Evolutionary conservation across 2,329 filamentous ascomycete species (phyloP), one percentile per base, ranked within the genome.

Genomic region (Botrytis deweyae): DNA sequence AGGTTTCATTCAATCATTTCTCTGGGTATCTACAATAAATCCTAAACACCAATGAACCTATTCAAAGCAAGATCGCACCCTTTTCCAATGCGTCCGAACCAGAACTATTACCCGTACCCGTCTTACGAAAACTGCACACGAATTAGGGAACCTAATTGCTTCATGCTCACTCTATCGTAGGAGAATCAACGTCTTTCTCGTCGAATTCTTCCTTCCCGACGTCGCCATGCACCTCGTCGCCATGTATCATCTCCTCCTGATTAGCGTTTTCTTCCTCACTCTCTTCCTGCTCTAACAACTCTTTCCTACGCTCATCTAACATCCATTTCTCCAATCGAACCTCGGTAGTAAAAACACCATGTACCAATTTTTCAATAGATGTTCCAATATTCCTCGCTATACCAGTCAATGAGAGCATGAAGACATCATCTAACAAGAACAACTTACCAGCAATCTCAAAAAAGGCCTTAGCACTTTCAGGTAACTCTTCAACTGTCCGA

Each of bases 401-500:
- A 22, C 33, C 49, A 61, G 69, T 65, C 66, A 73, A 61, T 62
- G 40, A 68, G 55, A 62, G 20, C n/a, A 22, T 3, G 29, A 42
- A 69, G 36, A 52, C 25, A 10, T 33, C 10, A 20, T 33, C 10
- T 29, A 40, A 69, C 2, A 52, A 58, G 25, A 42, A 40, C 18
- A 42, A 72, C 62, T 81, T 80, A 72, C 85, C 85, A 58, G 83
- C 84, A 74, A 82, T 81, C 20, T 80, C 79, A 74, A 85, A 86
- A 64, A 88, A 84, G 0, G 77, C 76, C 62, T 80, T 85, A 0
- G 84, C 85, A 4, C 78, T 76, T 12, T 82, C 81, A 0, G 84
- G 82, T 44, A 88, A 80, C 14, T 87, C 85, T 7, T 82, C 81
- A n/a, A 82, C 78, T 8, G 73, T 81, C 25, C 83, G 82, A 76